phyloP scores from a whole-genome alignment of 1,284 basidiomycete genomes.

The Trametes sp. region DNA sequence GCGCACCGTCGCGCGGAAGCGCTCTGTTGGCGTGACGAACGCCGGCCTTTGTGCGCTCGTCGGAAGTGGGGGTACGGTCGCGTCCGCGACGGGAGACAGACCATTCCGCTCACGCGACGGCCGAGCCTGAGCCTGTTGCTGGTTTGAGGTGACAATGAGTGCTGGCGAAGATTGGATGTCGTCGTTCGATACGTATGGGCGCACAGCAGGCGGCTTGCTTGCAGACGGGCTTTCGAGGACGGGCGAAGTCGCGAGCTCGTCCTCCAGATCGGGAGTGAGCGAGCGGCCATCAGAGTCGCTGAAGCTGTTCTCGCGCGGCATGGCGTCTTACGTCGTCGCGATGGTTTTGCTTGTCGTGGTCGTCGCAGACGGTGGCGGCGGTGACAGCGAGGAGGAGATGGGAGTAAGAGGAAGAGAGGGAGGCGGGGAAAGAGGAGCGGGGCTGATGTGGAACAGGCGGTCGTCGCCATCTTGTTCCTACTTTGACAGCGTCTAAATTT shows the following conservation, averaged over 20 bases:
- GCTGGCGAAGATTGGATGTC: constrained; percentile 17
- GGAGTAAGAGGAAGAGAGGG: constrained; percentile 1
- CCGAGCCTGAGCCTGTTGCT: not conserved
- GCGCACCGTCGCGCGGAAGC: constrained; percentile 57
- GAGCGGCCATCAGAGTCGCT: constrained; percentile 65
- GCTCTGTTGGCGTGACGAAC: constrained; percentile 49
- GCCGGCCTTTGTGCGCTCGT: constrained; percentile 16
- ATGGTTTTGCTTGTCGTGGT: not conserved
- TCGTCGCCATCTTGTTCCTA: constrained; percentile 19
- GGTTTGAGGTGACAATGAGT: constrained; percentile 8
- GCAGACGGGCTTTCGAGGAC: constrained; percentile 20
- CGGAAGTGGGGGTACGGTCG: not conserved
- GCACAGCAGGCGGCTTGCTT: constrained; percentile 10
- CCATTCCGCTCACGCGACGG: not conserved
- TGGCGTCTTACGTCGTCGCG: constrained; percentile 27
- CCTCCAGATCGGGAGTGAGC: constrained; percentile 59
- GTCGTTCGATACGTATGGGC: not conserved
- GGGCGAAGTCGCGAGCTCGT: constrained; percentile 34
- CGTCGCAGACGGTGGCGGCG: not conserved
- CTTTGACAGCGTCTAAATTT: constrained; percentile 10
- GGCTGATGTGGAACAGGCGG: constrained; percentile 7
- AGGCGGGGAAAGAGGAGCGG: too few relatives aligned
- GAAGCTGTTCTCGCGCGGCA: constrained; percentile 68
- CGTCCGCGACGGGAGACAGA: not conserved
- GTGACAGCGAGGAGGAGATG: not conserved